Percentiles rank a stretch among this genome's conserved stretches.
These are phyloP conservation scores for Monosporozyma servazzii DNA, from an alignment of 805 yeast genomes.

Conservation along the genomic window DNA sequence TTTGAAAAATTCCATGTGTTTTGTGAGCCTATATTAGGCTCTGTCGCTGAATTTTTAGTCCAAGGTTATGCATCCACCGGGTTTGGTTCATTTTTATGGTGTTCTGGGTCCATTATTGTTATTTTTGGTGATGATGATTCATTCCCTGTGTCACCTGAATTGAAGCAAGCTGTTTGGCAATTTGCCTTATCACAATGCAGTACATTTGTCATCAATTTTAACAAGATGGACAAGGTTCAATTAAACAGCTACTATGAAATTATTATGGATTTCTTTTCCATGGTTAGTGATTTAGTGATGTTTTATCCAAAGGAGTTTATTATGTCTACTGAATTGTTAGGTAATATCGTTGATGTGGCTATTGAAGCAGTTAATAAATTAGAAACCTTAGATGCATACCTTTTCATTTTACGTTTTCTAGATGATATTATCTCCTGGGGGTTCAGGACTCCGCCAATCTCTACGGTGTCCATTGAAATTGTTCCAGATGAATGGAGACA, in stretches of 20 bases:
- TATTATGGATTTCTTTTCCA: slow-evolving; percentile 77
- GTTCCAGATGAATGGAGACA: slow-evolving; percentile 48
- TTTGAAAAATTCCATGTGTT: slow-evolving; percentile 40
- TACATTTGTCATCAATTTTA: slow-evolving; percentile 43
- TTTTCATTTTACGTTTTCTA: slow-evolving; percentile 61
- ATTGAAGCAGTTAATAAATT: slow-evolving; percentile 39
- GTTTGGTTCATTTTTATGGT: slow-evolving; percentile 83
- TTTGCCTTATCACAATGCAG: slow-evolving; percentile 62
- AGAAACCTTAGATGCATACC: slow-evolving; percentile 63
- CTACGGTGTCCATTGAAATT: slow-evolving; percentile 43
- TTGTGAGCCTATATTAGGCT: slow-evolving; percentile 45
- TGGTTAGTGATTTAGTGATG: slow-evolving; percentile 70
- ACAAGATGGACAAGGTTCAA: slow-evolving; percentile 12
- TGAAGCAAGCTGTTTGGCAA: slow-evolving; percentile 57
- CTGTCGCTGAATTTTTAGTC: slow-evolving; percentile 57
- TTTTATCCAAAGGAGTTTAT: slow-evolving; percentile 41
- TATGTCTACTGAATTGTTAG: slow-evolving; percentile 34
- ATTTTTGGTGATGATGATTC: slow-evolving; percentile 54
- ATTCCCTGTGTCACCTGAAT: slow-evolving; percentile 28
- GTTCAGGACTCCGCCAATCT: slow-evolving; percentile 66
- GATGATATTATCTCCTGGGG: slow-evolving; percentile 86
- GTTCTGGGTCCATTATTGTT: slow-evolving; percentile 70
- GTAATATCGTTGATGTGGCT: slow-evolving; percentile 50
- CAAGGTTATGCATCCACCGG: slow-evolving; percentile 61
- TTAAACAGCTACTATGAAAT: slow-evolving; percentile 40